These are phyloP conservation scores for Tetrapisispora iriomotensis DNA, from an alignment of 805 yeast genomes.

Conservation along the genomic window DNA sequence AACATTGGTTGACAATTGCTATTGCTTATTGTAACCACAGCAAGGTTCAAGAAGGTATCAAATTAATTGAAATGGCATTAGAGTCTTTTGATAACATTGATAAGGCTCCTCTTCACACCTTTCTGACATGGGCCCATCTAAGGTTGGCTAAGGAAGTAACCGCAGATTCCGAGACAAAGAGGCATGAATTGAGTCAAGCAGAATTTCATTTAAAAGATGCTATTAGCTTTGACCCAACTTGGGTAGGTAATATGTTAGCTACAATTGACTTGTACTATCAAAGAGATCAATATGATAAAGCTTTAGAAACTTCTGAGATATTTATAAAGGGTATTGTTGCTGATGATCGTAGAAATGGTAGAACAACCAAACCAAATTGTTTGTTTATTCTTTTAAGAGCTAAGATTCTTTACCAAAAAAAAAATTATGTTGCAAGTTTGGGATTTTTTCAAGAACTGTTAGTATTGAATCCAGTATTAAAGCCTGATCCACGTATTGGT, in stretches of 20 bases:
- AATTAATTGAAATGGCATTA: conserved; percentile 54
- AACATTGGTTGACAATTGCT: conserved; percentile 80
- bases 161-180: conserved; percentile 18
- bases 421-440: conserved; percentile 63
- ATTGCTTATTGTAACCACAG: conserved; percentile 63
- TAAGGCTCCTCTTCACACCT: conserved; percentile 47
- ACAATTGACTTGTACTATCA: conserved; percentile 56
- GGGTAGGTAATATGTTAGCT: conserved; percentile 47
- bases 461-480: conserved; percentile 61
- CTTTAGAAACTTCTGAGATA: conserved; percentile 57
- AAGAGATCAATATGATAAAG: conserved; percentile 57
- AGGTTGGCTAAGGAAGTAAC: conserved; percentile 31
- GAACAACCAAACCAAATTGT: conserved; percentile 49
- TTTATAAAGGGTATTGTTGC: conserved; percentile 36
- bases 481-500: conserved; percentile 92
- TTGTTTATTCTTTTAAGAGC: conserved; percentile 81
- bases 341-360: conserved; percentile 27
- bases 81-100: conserved; percentile 27
- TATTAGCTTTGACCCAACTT: conserved; percentile 35
- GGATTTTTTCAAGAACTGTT: conserved; percentile 77
- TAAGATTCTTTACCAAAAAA: conserved; percentile 61
- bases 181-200: conserved; percentile 32
- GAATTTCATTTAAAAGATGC: conserved; percentile 41
- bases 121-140: conserved; percentile 65
- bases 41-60: conserved; percentile 49